Conservation (phyloP, 2,329 filamentous ascomycete species). For the Aureobasidium sp. region DNA sequence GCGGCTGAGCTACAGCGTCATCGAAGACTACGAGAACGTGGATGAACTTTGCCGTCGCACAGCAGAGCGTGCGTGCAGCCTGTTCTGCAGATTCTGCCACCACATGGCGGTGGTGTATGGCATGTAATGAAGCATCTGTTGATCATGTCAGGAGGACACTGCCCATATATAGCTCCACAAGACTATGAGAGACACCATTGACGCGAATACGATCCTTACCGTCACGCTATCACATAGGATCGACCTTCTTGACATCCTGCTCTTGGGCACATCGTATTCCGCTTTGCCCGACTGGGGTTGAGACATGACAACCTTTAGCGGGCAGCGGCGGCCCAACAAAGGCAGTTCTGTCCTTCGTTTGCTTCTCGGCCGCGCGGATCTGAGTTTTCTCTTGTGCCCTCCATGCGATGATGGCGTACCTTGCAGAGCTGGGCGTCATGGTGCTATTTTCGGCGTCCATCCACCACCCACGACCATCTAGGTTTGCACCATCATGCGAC, state of each 20-base stretch:
- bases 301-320: slow-evolving; percentile 3
- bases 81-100: background rate
- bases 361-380: slow-evolving; percentile 6
- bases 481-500: slow-evolving; percentile 8
- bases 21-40: slow-evolving; percentile 9
- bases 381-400: slow-evolving; percentile 3
- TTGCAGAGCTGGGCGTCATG: slow-evolving; percentile 11
- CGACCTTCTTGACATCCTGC: background rate
- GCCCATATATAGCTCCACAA: slow-evolving; percentile 3
- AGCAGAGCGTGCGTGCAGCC: background rate
- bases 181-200: background rate
- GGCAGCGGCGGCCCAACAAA: slow-evolving; percentile 11
- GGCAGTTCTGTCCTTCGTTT: background rate
- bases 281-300: slow-evolving; percentile 5
- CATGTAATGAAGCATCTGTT: background rate
- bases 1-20: slow-evolving; percentile 5
- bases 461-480: background rate
- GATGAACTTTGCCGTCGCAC: slow-evolving; percentile 4
- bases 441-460: slow-evolving; percentile 6
- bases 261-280: background rate
- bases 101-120: background rate
- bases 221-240: slow-evolving; percentile 9
- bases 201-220: slow-evolving; percentile 8
- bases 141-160: slow-evolving; percentile 6
- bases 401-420: slow-evolving; percentile 9